Base-by-base conservation (phyloP, 257 asterid genomes). In the Vinca minor region DNA sequence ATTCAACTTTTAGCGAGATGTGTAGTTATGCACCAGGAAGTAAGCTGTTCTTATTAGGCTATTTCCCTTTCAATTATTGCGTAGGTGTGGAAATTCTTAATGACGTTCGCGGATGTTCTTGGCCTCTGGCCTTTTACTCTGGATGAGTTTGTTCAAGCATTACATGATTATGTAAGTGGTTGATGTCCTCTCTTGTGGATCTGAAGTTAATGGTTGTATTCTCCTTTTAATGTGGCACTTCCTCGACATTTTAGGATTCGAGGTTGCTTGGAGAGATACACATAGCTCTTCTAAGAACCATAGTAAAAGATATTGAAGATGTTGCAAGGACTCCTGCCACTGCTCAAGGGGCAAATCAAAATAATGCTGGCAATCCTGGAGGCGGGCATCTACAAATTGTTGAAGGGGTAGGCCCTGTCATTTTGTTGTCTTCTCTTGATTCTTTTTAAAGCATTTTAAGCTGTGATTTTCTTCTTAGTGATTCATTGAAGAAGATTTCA, bases 101-200 rank as follows among this genome's bases (percentile, higher is more conserved):
- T 86, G 70, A 79, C 91, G 31, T 91, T 91, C 71, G 79, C 91
- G 6, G 98, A 91, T 82, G 89, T 86, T 71, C 95, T 91, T 73
- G 87, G 83, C 42, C 87, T 91, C 49, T 88, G 96, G 96, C 96
- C 98, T 74, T 91, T 88, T 79, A 86, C 98, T 63, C 64, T 91
- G 77, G 98, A 86, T 70, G 96, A 91, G 77, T 81, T 91, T 76
- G 75, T 76, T 69, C 91, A 86, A 79, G 86, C 91, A 62, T 79
- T 91, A 67, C 91, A 91, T 59, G 95, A 78, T 67, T 73, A 72
- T 70, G 93, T 87, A 76, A 81, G 95, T 77, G 38, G 23, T 10
- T 49, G 20, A 48, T 31, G 41, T 25, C 44, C 38, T 53, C 21
- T 44, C 61, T 48, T 52, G n/a, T n/a, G 65, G 45, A 66, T 56